A percentile compares a stretch with the other conserved stretches of the same genome.
Evolutionary conservation across 2,329 filamentous ascomycete genomes (phyloP).

Genomic region (Penicillium sclerotiorum): DNA sequence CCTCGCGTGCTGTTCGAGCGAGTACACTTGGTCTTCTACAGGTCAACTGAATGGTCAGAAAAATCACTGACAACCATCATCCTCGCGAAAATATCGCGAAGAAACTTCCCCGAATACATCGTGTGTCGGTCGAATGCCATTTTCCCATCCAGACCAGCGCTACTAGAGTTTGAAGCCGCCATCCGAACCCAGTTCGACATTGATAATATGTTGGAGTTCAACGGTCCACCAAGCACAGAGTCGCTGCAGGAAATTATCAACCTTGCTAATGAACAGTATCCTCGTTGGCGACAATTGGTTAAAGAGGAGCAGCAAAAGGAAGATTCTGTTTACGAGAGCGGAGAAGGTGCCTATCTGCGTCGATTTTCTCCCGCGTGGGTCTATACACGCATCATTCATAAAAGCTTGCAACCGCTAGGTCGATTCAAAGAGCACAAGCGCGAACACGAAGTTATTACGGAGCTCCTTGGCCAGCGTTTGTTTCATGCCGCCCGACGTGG

Average conservation of each 20-base stretch:
- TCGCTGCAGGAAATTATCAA: constrained; percentile 69
- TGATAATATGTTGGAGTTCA: constrained; percentile 80
- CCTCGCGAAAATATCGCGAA: constrained; percentile 81
- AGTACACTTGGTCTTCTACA: constrained; percentile 93
- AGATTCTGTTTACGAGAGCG: constrained; percentile 72
- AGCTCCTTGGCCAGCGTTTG: constrained; percentile 76
- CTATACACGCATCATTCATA: constrained; percentile 91
- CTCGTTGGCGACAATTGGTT: constrained; percentile 76
- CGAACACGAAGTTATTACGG: constrained; percentile 73
- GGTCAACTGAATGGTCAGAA: constrained; percentile 95
- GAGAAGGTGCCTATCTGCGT: constrained; percentile 85
- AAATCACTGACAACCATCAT: constrained; percentile 96
- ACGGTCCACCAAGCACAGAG: constrained; percentile 67
- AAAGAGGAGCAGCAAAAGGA: constrained; percentile 77
- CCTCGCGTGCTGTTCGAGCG: constrained; percentile 84
- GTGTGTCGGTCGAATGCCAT: constrained; percentile 89
- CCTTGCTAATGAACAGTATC: constrained; percentile 73
- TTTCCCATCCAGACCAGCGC: constrained; percentile 71
- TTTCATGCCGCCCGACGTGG: constrained; percentile 86
- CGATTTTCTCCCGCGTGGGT: constrained; percentile 90
- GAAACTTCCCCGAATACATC: constrained; percentile 87
- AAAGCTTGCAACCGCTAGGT: constrained; percentile 76
- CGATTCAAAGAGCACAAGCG: constrained; percentile 77
- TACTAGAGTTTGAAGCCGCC: constrained; percentile 88
- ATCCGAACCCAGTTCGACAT: constrained; percentile 79